Evolutionary conservation across 192 early-diverging fungal genomes (phyloP).

Genomic region (Coemansia sp.): DNA sequence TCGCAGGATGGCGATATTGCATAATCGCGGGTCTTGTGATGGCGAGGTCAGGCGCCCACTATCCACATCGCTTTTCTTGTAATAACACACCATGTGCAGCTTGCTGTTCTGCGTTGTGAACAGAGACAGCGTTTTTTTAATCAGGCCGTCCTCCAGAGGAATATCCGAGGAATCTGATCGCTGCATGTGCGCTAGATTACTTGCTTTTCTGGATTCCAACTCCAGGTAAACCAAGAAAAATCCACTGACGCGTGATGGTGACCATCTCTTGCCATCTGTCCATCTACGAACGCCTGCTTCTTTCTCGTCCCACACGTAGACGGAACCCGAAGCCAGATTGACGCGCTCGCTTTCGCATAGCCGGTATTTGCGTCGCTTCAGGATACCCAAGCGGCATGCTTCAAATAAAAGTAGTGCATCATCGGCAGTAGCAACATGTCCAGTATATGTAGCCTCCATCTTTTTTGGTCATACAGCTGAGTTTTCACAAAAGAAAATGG

Average conservation of each 20-base stretch:
- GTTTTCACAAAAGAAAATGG: too few relatives aligned
- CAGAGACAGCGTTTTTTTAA: conserved; percentile 82
- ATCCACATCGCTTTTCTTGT: conserved; percentile 66
- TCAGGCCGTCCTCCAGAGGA: conserved; percentile 65
- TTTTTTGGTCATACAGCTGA: not conserved
- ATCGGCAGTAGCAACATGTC: conserved; percentile 75
- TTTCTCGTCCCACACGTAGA: conserved; percentile 85
- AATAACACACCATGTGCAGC: conserved; percentile 85
- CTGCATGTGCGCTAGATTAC: not conserved
- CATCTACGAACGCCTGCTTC: conserved; percentile 87
- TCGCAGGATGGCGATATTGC: conserved; percentile 61
- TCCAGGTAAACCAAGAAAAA: conserved; percentile 82
- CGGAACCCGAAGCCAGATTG: conserved; percentile 70
- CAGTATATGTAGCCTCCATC: conserved; percentile 59
- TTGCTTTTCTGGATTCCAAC: conserved; percentile 55
- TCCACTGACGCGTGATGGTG: conserved; percentile 76
- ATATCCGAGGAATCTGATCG: conserved; percentile 8
- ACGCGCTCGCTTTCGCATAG: conserved; percentile 76
- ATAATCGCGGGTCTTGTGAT: conserved; percentile 58
- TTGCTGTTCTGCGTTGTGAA: conserved; percentile 72
- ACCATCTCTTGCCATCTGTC: conserved; percentile 90
- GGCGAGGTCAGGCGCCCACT: conserved; percentile 60
- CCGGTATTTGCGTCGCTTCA: conserved; percentile 68
- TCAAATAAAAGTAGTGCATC: conserved; percentile 88
- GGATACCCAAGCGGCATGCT: conserved; percentile 70